Conservation (phyloP, 768 basidiomycete genomes). For the Termitomyces sp. region DNA sequence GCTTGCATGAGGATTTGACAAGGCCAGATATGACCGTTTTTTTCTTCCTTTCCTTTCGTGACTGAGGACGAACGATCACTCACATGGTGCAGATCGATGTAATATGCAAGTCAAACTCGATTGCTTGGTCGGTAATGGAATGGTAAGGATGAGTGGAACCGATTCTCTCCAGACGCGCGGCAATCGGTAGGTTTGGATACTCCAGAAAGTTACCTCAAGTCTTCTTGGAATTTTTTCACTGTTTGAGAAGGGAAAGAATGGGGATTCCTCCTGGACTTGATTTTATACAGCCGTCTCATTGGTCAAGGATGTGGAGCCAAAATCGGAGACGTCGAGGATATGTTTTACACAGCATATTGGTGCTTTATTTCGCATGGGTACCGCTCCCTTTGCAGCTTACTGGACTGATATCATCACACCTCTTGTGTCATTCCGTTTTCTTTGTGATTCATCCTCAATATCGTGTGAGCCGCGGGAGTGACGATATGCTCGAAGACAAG, state of each 20-base stretch:
- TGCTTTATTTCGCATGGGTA: not conserved
- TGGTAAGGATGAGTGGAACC: not conserved
- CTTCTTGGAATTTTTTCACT: not conserved
- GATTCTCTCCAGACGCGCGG: too few species aligned
- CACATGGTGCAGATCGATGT: not conserved
- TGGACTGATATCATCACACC: not conserved
- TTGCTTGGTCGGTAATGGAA: not conserved
- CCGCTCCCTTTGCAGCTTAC: not conserved
- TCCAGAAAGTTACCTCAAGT: not conserved
- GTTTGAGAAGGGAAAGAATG: not conserved
- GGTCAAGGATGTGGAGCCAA: not conserved
- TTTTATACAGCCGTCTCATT: not conserved
- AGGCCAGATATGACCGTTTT: slow-evolving; percentile 83
- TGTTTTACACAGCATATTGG: not conserved
- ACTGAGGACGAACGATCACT: not conserved
- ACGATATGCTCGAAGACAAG: not conserved
- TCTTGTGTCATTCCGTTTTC: too few species aligned
- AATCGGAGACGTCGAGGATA: not conserved
- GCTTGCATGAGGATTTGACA: slow-evolving; percentile 53
- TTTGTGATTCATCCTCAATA: not conserved
- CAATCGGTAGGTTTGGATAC: not conserved
- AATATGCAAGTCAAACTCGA: not conserved
- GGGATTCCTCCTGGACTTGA: not conserved
- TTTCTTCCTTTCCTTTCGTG: not conserved
- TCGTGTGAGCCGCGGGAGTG: not conserved